A percentile compares a stretch with the other conserved stretches of the same genome.
Evolutionary conservation across 2,329 filamentous ascomycete species (phyloP).

Genomic region (Gremmenia infestans): DNA sequence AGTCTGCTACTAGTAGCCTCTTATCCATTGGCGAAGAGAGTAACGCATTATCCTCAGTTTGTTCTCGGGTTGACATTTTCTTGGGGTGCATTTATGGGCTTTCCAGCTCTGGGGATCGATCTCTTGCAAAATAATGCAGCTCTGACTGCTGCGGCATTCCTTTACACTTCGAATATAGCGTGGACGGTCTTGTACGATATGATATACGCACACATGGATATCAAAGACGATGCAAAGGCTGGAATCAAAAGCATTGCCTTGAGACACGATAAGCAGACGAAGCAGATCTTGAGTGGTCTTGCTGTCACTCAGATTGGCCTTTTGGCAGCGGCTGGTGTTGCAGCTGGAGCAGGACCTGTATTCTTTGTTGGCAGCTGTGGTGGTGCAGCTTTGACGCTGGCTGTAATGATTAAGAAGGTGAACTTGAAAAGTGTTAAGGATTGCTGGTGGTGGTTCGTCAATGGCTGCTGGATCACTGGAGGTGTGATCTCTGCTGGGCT

Average conservation of each 20-base stretch:
- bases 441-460: constrained; percentile 75
- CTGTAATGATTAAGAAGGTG: constrained; percentile 62
- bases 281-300: constrained; percentile 66
- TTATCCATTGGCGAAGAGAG: constrained; percentile 79
- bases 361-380: constrained; percentile 66
- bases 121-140: constrained; percentile 60
- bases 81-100: constrained; percentile 85
- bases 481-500: constrained; percentile 56
- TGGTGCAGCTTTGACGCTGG: constrained; percentile 55
- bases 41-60: constrained; percentile 83
- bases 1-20: constrained; percentile 66
- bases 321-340: constrained; percentile 63
- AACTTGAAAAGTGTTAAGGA: constrained; percentile 60
- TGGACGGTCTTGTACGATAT: constrained; percentile 91
- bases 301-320: constrained; percentile 65
- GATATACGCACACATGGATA: constrained; percentile 91
- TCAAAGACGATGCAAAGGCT: constrained; percentile 77
- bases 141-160: constrained; percentile 57
- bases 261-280: constrained; percentile 72
- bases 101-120: constrained; percentile 75
- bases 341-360: constrained; percentile 61
- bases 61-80: constrained; percentile 82
- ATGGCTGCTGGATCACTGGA: constrained; percentile 65
- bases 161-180: constrained; percentile 74
- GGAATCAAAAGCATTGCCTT: constrained; percentile 87